Evolutionary conservation across 306 rosid species (phyloP), one percentile per base, ranked within the genome.

Genomic region (Delonix regia): DNA sequence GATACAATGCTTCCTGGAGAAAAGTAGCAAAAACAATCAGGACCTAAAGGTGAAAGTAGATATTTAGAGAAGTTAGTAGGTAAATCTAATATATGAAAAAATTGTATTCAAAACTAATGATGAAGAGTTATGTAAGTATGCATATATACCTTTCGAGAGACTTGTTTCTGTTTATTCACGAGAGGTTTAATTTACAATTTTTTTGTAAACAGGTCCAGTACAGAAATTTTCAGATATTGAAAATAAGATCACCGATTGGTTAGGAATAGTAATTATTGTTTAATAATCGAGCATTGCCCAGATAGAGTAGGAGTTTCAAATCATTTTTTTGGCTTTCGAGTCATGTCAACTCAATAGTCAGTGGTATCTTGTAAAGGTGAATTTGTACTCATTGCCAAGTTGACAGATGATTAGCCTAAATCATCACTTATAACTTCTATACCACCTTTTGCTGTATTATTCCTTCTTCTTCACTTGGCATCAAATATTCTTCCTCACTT

Each of bases 1-100:
- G 71, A 66, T 34, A 66, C 71, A 5, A 66, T 45, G 52, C 71
- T 66, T 11, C 71, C 71, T 41, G 71, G 71, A 66, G 71, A 66
- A 2, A 66, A 19, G 71, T 66, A 38, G 48, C 45, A 38, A 65
- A 19, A 65, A 21, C 5, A 38, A 57, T 57, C 0, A 57, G 62
- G 6, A 56, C 34, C 27, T 36, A 0, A 38, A 36, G 34, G 71
- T 4, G 36, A 19, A 36, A 36, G 28, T 16, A 41, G 25, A n/a
- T 11, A 34, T 36, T 1, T 21, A 33, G 27, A 63, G 27, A 8
- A 16, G 34, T 33, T 33, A 0, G 7, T 28, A 61, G 42, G 44
- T 6, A 59, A 27, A 3, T 28, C 11, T 15, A 60, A 14, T 60
- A 30, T 28, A 60, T 41, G 14, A 15, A 60, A 2, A 7, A 33